phyloP scores from a whole-genome alignment of 225 moss, liverwort and hornwort species.

The Asterella californica region DNA sequence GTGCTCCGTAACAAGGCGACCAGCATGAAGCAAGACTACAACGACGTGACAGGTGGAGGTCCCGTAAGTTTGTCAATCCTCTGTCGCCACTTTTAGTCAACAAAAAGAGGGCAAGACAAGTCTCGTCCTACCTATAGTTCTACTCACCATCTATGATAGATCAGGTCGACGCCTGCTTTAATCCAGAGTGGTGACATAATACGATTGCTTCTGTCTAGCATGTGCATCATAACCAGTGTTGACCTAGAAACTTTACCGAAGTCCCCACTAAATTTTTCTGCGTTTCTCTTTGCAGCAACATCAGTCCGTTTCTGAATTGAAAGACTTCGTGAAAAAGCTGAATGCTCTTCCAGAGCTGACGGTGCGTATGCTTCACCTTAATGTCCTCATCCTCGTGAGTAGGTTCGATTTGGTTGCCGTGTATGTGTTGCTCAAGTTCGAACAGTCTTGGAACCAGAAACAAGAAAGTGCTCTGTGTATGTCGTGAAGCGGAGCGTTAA shows the following conservation, averaged over 20 bases:
- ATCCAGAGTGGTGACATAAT: background rate
- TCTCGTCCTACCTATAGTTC: background rate
- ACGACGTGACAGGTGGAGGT: conserved; percentile 67
- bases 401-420: too few relatives aligned
- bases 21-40: conserved; percentile 92
- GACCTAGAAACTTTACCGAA: background rate
- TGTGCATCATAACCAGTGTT: background rate
- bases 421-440: too few relatives aligned
- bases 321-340: conserved; percentile 98
- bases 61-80: conserved; percentile 17
- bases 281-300: conserved; percentile 50
- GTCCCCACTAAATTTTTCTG: background rate
- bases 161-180: background rate
- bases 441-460: too few relatives aligned
- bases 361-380: conserved; percentile 32
- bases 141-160: background rate
- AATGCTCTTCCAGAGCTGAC: conserved; percentile 95
- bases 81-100: background rate
- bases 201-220: background rate
- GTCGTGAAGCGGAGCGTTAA: background rate
- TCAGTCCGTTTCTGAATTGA: conserved; percentile 94
- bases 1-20: conserved; percentile 87
- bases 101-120: background rate
- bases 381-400: background rate
- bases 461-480: background rate